Evolutionary conservation across 257 asterid species (phyloP).

Genomic region (Buddleja alternifolia): DNA sequence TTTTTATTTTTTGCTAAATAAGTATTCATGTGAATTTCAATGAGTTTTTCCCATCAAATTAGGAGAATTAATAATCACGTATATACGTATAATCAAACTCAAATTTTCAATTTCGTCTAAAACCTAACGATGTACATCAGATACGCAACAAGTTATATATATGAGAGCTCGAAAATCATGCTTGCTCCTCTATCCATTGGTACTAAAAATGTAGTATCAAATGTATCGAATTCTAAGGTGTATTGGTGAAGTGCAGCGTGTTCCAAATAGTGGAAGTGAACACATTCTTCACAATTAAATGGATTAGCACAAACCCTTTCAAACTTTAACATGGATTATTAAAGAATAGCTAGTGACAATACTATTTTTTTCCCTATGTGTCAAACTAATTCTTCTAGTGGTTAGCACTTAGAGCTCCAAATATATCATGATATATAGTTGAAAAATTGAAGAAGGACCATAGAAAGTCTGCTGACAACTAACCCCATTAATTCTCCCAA

Average conservation of each 20-base stretch:
- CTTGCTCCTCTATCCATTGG: no score
- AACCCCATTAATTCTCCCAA: conserved; percentile 35
- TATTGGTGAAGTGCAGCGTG: not conserved
- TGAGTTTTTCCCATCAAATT: no score
- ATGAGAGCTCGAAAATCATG: no score
- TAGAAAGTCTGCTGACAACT: conserved; percentile 37
- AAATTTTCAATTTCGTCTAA: no score
- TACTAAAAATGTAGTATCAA: no score
- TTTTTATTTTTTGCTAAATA: no score
- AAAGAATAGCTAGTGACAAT: conserved; percentile 20
- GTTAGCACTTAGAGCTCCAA: conserved; percentile 11
- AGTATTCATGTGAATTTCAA: no score
- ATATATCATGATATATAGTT: not conserved
- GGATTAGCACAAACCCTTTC: not conserved
- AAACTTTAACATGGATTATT: not conserved
- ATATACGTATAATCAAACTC: no score
- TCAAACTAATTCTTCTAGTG: not conserved
- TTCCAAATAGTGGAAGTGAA: conserved; percentile 10
- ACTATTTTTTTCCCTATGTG: not conserved
- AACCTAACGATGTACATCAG: no score
- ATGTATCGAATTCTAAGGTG: no score
- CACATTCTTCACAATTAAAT: conserved; percentile 16
- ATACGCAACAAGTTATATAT: no score
- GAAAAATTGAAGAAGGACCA: conserved; percentile 3
- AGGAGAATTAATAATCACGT: no score